Evolutionary conservation across 1,139 yeast genomes (phyloP).

Genomic region (Yamadazyma atmosphaerica): DNA sequence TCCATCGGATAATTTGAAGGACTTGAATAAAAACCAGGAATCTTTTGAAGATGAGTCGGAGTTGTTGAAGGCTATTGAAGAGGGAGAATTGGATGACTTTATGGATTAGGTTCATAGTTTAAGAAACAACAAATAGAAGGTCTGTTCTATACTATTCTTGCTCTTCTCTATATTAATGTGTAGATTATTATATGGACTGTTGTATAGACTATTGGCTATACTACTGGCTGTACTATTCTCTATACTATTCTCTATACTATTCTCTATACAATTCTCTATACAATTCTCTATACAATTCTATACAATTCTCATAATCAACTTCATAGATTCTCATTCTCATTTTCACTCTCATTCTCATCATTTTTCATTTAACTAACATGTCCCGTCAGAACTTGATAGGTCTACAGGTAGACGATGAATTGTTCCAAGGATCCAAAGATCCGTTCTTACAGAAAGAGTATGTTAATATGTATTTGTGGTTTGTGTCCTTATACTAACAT

Average conservation of each 20-base stretch:
- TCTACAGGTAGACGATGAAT: conserved; percentile 15
- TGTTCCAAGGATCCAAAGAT: conserved; percentile 33
- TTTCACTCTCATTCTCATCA: too few relatives aligned
- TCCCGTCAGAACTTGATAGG: conserved; percentile 9
- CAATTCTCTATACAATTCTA: background rate
- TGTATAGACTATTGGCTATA: too few relatives aligned
- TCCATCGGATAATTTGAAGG: conserved; percentile 48
- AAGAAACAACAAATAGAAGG: too few relatives aligned
- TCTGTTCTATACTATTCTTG: too few relatives aligned
- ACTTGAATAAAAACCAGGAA: conserved; percentile 28
- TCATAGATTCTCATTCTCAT: too few relatives aligned
- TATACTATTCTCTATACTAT: too few relatives aligned
- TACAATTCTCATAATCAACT: too few relatives aligned
- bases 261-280: background rate
- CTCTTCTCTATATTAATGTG: too few relatives aligned
- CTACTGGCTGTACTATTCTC: too few relatives aligned
- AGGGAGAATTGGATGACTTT: conserved; percentile 51
- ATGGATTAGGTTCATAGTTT: too few relatives aligned
- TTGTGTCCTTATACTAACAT: conserved; percentile 13
- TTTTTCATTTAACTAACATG: too few relatives aligned
- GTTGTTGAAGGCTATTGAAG: conserved; percentile 49
- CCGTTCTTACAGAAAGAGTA: conserved; percentile 44
- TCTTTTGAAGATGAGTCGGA: conserved; percentile 46
- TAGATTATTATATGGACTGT: too few relatives aligned
- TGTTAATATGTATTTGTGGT: conserved; percentile 15